A percentile compares a stretch with the other conserved stretches of the same genome.
Evolutionary conservation across 2,329 filamentous ascomycete species (phyloP).

Genomic region (Alternaria burnsii): DNA sequence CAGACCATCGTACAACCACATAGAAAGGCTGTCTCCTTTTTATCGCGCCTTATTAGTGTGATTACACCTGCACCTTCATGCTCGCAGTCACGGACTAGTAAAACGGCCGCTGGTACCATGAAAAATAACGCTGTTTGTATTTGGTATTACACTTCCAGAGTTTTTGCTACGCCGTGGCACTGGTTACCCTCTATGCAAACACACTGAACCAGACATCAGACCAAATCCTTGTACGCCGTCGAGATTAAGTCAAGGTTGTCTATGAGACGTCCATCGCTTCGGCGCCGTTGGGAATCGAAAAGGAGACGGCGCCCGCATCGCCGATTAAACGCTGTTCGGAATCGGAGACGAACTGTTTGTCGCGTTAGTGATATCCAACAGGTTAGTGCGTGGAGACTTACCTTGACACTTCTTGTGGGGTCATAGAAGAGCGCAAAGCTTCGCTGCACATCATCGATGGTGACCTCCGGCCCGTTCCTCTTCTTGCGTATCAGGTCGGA

Average conservation of each 20-base stretch:
- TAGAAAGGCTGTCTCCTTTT: background rate
- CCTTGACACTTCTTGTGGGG: slow-evolving; percentile 80
- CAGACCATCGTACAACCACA: background rate
- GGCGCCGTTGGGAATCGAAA: slow-evolving; percentile 63
- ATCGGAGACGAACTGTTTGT: slow-evolving; percentile 75
- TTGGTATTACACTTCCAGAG: slow-evolving; percentile 10
- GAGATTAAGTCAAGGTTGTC: slow-evolving; percentile 8
- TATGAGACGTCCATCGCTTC: slow-evolving; percentile 76
- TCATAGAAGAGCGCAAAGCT: slow-evolving; percentile 97
- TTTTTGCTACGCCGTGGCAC: slow-evolving; percentile 11
- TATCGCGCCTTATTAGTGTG: background rate
- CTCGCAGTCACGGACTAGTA: background rate
- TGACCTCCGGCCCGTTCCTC: slow-evolving; percentile 83
- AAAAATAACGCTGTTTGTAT: background rate
- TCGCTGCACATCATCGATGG: slow-evolving; percentile 87
- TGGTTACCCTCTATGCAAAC: slow-evolving; percentile 22
- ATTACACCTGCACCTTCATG: background rate
- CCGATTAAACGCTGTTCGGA: slow-evolving; percentile 94
- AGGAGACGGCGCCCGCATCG: slow-evolving; percentile 80
- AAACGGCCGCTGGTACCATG: background rate
- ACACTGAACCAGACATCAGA: slow-evolving; percentile 29
- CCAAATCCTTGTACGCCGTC: slow-evolving; percentile 34
- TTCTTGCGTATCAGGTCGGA: slow-evolving; percentile 88
- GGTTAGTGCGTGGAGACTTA: slow-evolving; percentile 22
- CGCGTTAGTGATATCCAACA: slow-evolving; percentile 24